Base-by-base conservation (phyloP, 75 land plant genomes). In the Chamaecyparis obtusa region DNA sequence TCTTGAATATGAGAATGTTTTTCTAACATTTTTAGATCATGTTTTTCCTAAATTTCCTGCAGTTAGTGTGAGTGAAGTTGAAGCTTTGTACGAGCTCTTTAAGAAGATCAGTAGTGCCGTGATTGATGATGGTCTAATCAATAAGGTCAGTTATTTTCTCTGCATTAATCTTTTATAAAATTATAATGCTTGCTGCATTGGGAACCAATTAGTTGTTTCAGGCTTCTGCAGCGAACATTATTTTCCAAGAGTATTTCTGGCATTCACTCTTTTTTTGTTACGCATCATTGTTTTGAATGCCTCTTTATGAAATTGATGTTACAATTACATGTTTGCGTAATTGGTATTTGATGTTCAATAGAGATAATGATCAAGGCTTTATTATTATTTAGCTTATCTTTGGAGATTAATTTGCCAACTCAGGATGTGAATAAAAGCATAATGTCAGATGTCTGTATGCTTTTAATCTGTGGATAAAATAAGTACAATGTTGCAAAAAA, bases 81-180 rank as follows among this genome's bases (percentile, higher is more conserved):
- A 93, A 76, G 94, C 94, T 37, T 39, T 93, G 71, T 92, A 93
- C 87, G 94, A 93, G 88, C 88, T 93, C 37, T 93, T 92, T 55
- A 92, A 92, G 88, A 92, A 92, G 88, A 93, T 92, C 44, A 93
- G 95, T 72, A 92, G 95, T 86, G 90, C 91, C 71, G 94, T 93
- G 36, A 89, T 92, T 83, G 94, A 92, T 85, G 95, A 93, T 85
- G 95, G 95, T 14, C 72, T 92, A 35, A 93, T 93, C 76, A 86
- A 93, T 79, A 93, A 93, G 94, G 94, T 92, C 60, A 21, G 85
- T 74, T 21, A 83, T 86, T 39, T 87, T 86, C 60, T 84, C 88
- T 46, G 88, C 84, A 55, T 56, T 21, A 21, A 1, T 21, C 48
- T 81, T 81, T 17, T 64, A 27, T 44, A 44, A 44, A 44, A 4